Evolutionary conservation across 108 stramenopile genomes (phyloP).

Genomic region (Phaeodactylum tricornutum): DNA sequence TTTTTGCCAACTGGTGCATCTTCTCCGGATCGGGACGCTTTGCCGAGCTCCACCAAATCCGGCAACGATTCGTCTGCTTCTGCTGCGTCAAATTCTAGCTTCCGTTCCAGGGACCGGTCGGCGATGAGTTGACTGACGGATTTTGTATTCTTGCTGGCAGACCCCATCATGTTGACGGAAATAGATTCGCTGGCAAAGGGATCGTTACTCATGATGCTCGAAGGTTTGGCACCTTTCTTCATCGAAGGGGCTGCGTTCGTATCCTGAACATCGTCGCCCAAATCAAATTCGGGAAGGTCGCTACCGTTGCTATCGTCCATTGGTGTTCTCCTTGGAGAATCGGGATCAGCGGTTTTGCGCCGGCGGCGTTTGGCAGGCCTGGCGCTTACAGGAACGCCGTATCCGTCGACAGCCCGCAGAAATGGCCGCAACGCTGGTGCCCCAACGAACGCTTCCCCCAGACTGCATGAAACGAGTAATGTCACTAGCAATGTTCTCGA

Average conservation of each 20-base stretch:
- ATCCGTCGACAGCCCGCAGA: no score
- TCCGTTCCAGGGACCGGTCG: conserved; percentile 38
- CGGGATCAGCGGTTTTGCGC: not conserved
- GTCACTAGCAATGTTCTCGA: no score
- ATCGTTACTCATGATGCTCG: no score
- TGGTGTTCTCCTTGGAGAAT: not conserved
- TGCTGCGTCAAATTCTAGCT: conserved; percentile 27
- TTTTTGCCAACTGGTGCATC: conserved; percentile 38
- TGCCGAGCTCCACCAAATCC: conserved; percentile 46
- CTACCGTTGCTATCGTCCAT: not conserved
- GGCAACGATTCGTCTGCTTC: conserved; percentile 33
- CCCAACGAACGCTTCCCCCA: no score
- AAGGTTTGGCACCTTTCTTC: no score
- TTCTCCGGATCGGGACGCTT: conserved; percentile 10
- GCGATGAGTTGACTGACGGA: conserved; percentile 31
- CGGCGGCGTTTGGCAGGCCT: no score
- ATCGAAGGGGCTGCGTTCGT: conserved; percentile 16
- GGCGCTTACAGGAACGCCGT: no score
- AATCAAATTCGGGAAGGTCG: conserved; percentile 72
- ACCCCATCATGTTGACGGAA: conserved; percentile 22
- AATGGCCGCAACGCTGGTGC: no score
- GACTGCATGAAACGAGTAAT: no score
- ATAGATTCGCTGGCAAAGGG: not conserved
- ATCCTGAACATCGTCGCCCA: conserved; percentile 34
- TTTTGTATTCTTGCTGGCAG: conserved; percentile 3